Conservation (phyloP, 148 eudicot species). For the Pharnaceum exiguum region DNA sequence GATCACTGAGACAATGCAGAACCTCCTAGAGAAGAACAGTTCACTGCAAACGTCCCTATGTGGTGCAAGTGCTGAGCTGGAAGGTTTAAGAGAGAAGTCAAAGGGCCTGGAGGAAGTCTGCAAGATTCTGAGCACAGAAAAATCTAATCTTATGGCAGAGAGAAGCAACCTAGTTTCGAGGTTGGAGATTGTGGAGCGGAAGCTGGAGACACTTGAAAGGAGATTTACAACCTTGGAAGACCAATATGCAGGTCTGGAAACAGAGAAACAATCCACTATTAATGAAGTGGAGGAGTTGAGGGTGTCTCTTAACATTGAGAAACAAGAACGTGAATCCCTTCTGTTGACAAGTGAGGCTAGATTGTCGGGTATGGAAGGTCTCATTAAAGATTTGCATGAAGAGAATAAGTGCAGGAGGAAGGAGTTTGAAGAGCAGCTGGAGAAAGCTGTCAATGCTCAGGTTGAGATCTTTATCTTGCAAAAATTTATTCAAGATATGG, state of each 20-base stretch:
- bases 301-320: conserved; percentile 57
- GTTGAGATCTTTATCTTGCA: conserved; percentile 82
- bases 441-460: conserved; percentile 75
- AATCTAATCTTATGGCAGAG: conserved; percentile 58
- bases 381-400: conserved; percentile 54
- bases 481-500: conserved; percentile 85
- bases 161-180: conserved; percentile 46
- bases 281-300: conserved; percentile 53
- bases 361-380: conserved; percentile 57
- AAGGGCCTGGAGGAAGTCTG: conserved; percentile 76
- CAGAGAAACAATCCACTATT: conserved; percentile 54
- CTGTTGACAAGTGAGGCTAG: conserved; percentile 45
- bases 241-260: conserved; percentile 55
- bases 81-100: conserved; percentile 76
- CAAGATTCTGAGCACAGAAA: conserved; percentile 57
- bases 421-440: conserved; percentile 84
- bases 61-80: conserved; percentile 65
- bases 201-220: conserved; percentile 56
- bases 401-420: conserved; percentile 58
- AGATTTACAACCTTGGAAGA: conserved; percentile 61
- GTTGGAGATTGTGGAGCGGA: conserved; percentile 62
- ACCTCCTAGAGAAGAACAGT: conserved; percentile 63
- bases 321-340: conserved; percentile 47
- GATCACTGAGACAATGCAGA: conserved; percentile 72
- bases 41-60: conserved; percentile 66